Base-by-base conservation (phyloP, 2,329 filamentous ascomycete genomes). In the Sclerotiophoma versabilis region DNA sequence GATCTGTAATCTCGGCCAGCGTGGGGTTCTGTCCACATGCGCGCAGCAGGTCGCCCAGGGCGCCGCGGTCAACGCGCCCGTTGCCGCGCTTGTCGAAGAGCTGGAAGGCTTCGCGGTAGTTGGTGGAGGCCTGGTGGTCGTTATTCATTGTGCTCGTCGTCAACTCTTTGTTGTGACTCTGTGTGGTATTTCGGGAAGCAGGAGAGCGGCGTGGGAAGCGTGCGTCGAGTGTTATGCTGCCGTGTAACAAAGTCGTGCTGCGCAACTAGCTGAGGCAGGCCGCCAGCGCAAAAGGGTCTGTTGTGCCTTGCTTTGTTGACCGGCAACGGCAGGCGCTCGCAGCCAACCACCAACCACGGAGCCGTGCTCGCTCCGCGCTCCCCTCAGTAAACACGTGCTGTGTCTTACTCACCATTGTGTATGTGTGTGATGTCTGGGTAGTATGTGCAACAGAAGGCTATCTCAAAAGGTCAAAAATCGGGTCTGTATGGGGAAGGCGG, bases 91-190 rank as follows among this genome's bases (percentile, higher is more conserved):
- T 98, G 85, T 99, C 95, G 84, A 98, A 99, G 77, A 99, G 90
- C 71, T 93, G 93, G 81, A 99, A 99, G 68, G 95, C 95, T 88
- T 99, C 95, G 84, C 98, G 98, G 91, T 98, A 99, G 89, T 99
- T 98, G 82, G 93, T 98, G 58, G 86, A 86, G 75, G 85, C 84
- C 85, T 88, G 84, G 20, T 59, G 59, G 45, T 48, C 62, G 68
- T 73, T 73, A 72, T 72, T 64, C 70, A 74, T 73, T 54, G 61
- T 59, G 67, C 61, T 47, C 59, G 62, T 60, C 49, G 7, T 37
- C 27, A 22, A 43, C 41, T 37, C 41, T 34, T 47, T 38, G 50
- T 42, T 50, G 58, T 53, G 25, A 8, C 23, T 29, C 14, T 42
- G 5, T 32, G 14, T 45, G 51, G 26, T 54, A 41, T 54, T 49